Evolutionary conservation across 805 yeast genomes (phyloP), one percentile per base, ranked within the genome.

Genomic region (Candida hungchunana): DNA sequence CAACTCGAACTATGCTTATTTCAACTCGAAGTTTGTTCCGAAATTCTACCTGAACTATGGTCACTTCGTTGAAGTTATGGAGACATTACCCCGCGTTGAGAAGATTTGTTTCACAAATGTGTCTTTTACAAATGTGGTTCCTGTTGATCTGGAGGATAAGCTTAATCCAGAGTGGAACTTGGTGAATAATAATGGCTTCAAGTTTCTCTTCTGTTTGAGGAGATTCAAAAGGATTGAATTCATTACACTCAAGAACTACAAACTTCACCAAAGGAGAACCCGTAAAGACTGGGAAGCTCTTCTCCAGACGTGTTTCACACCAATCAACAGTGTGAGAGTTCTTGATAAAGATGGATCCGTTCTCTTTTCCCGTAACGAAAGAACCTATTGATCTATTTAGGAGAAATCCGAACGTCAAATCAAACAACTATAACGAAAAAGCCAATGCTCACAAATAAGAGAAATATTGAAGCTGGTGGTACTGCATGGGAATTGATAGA

Each of bases 321-420:
- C 52, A 1, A 40, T 49, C 11, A 63, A 59, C 10, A 58, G 63
- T 3, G 49, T 62, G 8, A 56, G 59, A 32, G 67, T 65, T 1
- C 51, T 56, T 30, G 68, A 60, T 36, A 57, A 44, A 29, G 64
- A 59, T 48, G 67, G 62, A n/a, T 51, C 69, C 46, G 63, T 72
- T 42, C 64, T 66, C 33, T 69, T 68, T 40, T 55, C 67, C 10
- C 40, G 51, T 1, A 43, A 43, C 15, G 40, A 43, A 31, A 37
- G 42, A 20, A 19, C 7, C 7, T 42, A n/a, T n/a, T n/a, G n/a
- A n/a, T n/a, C 7, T 13, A 25, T 21, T 21, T 9, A 9, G 24
- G 12, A 21, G 9, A 21, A 12, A 21, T 9, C 24, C 12, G 24
- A 21, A 21, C 24, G 24, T 9, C 9, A 21, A 21, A 21, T 21